These are phyloP conservation scores for Mycosphaerelloides madeirae DNA, from an alignment of 2,329 filamentous ascomycete genomes.

Conservation along the genomic window DNA sequence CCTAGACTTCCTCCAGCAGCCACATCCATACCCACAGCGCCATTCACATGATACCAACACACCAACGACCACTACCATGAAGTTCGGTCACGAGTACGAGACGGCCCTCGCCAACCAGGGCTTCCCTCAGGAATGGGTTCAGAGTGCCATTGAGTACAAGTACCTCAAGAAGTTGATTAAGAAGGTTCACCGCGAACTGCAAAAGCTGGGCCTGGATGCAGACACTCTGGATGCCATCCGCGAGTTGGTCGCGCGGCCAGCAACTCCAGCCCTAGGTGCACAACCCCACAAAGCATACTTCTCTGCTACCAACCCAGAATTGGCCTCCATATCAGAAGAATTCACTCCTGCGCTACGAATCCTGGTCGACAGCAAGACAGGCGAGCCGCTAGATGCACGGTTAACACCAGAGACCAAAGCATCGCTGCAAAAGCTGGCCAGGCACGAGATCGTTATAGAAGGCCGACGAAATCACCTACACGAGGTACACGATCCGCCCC, in stretches of 20 bases:
- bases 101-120: slow-evolving; percentile 64
- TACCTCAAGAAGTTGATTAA: slow-evolving; percentile 88
- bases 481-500: slow-evolving; percentile 7
- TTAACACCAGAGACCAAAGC: slow-evolving; percentile 61
- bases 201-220: slow-evolving; percentile 65
- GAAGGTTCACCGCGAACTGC: slow-evolving; percentile 67
- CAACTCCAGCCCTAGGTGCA: slow-evolving; percentile 1
- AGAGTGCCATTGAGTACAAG: slow-evolving; percentile 75
- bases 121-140: slow-evolving; percentile 67
- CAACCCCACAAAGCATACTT: slow-evolving; percentile 17
- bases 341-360: slow-evolving; percentile 68
- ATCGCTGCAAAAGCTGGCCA: slow-evolving; percentile 59
- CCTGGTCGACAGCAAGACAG: slow-evolving; percentile 61
- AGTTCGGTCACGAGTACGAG: slow-evolving; percentile 77
- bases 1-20: not conserved
- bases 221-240: slow-evolving; percentile 65
- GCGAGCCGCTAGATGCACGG: slow-evolving; percentile 63
- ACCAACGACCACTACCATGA: slow-evolving; percentile 53
- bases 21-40: not conserved
- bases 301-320: slow-evolving; percentile 19
- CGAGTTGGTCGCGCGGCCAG: slow-evolving; percentile 32
- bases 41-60: not conserved
- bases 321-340: slow-evolving; percentile 26
- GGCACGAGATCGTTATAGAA: slow-evolving; percentile 42
- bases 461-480: slow-evolving; percentile 27